Percentiles rank a stretch among this genome's conserved stretches.
Evolutionary conservation across 2,329 filamentous ascomycete genomes (phyloP).

Genomic region (Fusarium sp.): DNA sequence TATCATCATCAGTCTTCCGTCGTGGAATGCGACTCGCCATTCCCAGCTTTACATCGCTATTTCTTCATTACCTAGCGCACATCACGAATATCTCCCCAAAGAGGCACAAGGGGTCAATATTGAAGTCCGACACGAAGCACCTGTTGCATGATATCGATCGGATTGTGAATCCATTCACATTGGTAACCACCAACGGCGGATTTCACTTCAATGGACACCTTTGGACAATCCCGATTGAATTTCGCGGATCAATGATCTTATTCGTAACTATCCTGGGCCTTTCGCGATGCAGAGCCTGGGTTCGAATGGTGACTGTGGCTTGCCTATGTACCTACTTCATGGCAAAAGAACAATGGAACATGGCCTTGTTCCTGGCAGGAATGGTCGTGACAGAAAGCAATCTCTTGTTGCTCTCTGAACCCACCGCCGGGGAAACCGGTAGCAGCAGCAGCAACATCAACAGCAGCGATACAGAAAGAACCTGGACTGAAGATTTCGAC

Average conservation of each 20-base stretch:
- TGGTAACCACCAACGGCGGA: not conserved
- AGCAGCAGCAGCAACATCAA: not conserved
- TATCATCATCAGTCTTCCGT: not conserved
- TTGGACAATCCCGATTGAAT: conserved; percentile 1
- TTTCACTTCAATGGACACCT: not conserved
- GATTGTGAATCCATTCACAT: not conserved
- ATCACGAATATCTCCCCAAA: not conserved
- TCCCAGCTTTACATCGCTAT: not conserved
- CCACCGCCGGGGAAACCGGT: not conserved
- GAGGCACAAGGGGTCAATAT: not conserved
- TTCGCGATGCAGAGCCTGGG: not conserved
- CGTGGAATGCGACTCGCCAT: not conserved
- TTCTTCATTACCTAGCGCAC: not conserved
- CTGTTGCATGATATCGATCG: not conserved
- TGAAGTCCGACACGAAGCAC: not conserved
- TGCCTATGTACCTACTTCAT: not conserved
- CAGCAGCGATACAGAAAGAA: not conserved
- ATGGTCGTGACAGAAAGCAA: not conserved
- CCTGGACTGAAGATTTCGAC: not conserved
- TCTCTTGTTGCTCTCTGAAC: not conserved
- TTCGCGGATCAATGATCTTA: not conserved
- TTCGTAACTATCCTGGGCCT: not conserved
- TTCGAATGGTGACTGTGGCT: not conserved
- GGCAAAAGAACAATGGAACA: not conserved
- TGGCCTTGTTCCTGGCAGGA: not conserved